Conservation (phyloP, 371 early-diverging fungal species). For the Mortierella sp. region DNA sequence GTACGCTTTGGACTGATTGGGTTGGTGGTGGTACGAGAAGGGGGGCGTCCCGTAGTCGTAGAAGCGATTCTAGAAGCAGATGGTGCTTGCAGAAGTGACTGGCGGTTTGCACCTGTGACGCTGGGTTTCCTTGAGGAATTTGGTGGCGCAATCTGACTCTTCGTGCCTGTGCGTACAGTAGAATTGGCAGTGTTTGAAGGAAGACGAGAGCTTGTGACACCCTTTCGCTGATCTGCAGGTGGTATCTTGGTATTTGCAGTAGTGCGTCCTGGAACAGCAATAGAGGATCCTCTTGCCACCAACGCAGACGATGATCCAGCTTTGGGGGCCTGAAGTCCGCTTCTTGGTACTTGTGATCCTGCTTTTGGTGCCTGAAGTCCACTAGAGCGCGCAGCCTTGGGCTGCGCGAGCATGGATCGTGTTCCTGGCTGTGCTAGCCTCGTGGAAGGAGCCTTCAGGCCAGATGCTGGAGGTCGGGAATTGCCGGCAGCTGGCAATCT, state of each 20-base stretch:
- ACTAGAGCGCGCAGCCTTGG: slow-evolving; percentile 16
- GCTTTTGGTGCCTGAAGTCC: slow-evolving; percentile 37
- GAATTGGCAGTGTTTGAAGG: slow-evolving; percentile 11
- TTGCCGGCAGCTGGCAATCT: slow-evolving; percentile 14
- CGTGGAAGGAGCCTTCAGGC: slow-evolving; percentile 26
- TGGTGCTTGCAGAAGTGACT: slow-evolving; percentile 26
- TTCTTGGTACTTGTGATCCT: slow-evolving; percentile 22
- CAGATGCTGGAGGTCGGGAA: slow-evolving; percentile 19
- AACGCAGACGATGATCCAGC: slow-evolving; percentile 11
- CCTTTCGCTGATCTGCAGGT: not conserved
- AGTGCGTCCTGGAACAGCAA: slow-evolving; percentile 5
- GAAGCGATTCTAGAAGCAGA: not conserved
- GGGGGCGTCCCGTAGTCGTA: slow-evolving; percentile 8
- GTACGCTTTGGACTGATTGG: not conserved
- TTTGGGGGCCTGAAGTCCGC: slow-evolving; percentile 33
- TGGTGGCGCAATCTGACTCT: slow-evolving; percentile 26
- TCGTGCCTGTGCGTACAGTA: slow-evolving; percentile 1
- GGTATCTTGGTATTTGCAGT: not conserved
- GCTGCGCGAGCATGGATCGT: slow-evolving; percentile 24
- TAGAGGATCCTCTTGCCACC: not conserved
- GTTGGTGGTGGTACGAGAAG: not conserved
- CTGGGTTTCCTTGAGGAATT: not conserved
- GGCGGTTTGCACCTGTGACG: slow-evolving; percentile 9
- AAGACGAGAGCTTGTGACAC: slow-evolving; percentile 10
- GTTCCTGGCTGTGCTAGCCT: slow-evolving; percentile 28